These are phyloP conservation scores for Diaporthe australafricana DNA, from an alignment of 2,329 filamentous ascomycete species.

Conservation along the genomic window DNA sequence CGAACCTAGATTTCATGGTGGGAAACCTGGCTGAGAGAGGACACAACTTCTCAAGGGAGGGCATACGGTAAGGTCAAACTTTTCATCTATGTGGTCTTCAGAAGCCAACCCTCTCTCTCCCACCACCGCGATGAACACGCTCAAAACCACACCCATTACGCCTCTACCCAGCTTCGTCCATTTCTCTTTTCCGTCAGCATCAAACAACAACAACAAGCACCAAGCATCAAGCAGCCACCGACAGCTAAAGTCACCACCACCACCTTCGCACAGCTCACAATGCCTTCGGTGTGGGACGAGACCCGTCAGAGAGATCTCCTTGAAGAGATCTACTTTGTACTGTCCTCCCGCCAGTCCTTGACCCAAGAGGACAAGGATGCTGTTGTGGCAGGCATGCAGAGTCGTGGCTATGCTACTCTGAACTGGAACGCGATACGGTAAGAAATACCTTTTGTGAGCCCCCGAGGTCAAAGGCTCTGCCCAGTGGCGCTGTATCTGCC, in stretches of 20 bases:
- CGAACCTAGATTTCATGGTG: constrained; percentile 47
- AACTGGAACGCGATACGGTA: constrained; percentile 42
- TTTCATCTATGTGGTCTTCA: not conserved
- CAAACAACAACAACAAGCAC: not conserved
- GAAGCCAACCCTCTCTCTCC: not conserved
- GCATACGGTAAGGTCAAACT: constrained; percentile 52
- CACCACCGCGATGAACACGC: too few relatives aligned
- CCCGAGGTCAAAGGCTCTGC: not conserved
- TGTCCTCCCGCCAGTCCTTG: constrained; percentile 36
- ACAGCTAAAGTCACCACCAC: not conserved
- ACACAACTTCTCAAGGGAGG: constrained; percentile 56
- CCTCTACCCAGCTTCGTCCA: not conserved
- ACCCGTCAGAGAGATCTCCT: constrained; percentile 39
- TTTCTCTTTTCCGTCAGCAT: not conserved
- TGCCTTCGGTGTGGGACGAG: constrained; percentile 18
- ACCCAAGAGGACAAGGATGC: constrained; percentile 39
- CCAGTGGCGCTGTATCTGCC: constrained; percentile 20
- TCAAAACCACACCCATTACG: not conserved
- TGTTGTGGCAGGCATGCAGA: constrained; percentile 41
- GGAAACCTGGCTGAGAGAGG: constrained; percentile 48
- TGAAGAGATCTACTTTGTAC: constrained; percentile 39
- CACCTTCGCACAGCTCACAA: not conserved
- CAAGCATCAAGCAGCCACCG: not conserved
- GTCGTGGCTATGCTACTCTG: constrained; percentile 39
- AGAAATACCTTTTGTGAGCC: constrained; percentile 18